Percentiles rank a stretch among this genome's conserved stretches.
These are phyloP conservation scores for Phytopythium sindhum DNA, from an alignment of 352 stramenopile genomes.

Conservation along the genomic window DNA sequence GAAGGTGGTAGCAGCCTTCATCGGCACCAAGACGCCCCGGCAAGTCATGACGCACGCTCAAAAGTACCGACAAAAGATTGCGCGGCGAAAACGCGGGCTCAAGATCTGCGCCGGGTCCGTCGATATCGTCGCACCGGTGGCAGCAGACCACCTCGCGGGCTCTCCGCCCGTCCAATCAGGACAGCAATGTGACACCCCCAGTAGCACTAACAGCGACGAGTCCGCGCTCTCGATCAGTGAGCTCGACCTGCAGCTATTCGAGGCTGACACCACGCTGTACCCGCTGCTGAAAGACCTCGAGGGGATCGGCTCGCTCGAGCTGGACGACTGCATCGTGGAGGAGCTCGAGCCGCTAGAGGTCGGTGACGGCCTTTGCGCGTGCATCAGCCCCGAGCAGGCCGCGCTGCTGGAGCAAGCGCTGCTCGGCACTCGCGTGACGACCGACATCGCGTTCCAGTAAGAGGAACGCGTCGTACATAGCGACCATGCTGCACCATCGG, in stretches of 20 bases:
- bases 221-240: neutral
- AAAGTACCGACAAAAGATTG: conserved; percentile 45
- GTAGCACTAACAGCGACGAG: neutral
- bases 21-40: conserved; percentile 29
- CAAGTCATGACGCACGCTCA: conserved; percentile 39
- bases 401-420: neutral
- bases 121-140: neutral
- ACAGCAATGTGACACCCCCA: neutral
- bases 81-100: conserved; percentile 28
- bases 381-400: conserved; percentile 5
- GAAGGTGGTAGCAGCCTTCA: conserved; percentile 23
- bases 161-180: neutral
- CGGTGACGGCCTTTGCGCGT: conserved; percentile 2
- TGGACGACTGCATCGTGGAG: conserved; percentile 9
- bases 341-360: conserved; percentile 7
- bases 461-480: neutral
- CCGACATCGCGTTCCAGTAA: neutral
- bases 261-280: neutral
- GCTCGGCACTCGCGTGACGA: neutral
- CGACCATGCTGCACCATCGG: neutral
- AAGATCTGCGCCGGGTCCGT: conserved; percentile 9
- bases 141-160: neutral
- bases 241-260: conserved; percentile 4
- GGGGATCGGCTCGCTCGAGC: neutral
- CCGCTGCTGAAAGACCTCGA: conserved; percentile 3